Conservation (phyloP, 2,329 filamentous ascomycete genomes). For the Helminthosporium solani region DNA sequence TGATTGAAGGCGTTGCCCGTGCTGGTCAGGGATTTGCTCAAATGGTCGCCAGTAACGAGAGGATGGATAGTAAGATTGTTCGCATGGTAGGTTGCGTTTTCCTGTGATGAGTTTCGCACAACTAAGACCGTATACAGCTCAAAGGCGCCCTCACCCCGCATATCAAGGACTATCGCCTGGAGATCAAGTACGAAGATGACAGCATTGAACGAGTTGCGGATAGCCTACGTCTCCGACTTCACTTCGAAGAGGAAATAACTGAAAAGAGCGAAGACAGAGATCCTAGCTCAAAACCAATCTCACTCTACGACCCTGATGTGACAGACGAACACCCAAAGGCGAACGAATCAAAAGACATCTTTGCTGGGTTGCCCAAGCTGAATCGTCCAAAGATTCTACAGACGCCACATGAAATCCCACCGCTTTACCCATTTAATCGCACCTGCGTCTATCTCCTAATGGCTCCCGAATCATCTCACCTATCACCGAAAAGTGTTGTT, state of each 20-base stretch:
- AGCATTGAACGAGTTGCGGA: slow-evolving; percentile 58
- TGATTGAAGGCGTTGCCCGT: slow-evolving; percentile 59
- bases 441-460: slow-evolving; percentile 65
- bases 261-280: neutral
- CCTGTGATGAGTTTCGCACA: neutral
- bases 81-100: slow-evolving; percentile 54
- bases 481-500: slow-evolving; percentile 54
- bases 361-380: slow-evolving; percentile 54
- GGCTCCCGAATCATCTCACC: slow-evolving; percentile 50
- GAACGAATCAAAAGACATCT: slow-evolving; percentile 34
- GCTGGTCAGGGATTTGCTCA: slow-evolving; percentile 60
- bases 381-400: slow-evolving; percentile 59
- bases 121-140: slow-evolving; percentile 36
- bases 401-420: slow-evolving; percentile 60
- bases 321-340: slow-evolving; percentile 40
- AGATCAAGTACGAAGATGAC: slow-evolving; percentile 60
- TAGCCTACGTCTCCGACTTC: slow-evolving; percentile 41
- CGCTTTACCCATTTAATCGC: slow-evolving; percentile 65
- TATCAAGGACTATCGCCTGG: slow-evolving; percentile 61
- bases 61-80: slow-evolving; percentile 66
- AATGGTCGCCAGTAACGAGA: slow-evolving; percentile 60
- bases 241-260: slow-evolving; percentile 6
- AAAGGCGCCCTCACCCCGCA: slow-evolving; percentile 67
- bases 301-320: slow-evolving; percentile 56
- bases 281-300: slow-evolving; percentile 48